Evolutionary conservation across 1,139 yeast species (phyloP).

Genomic region (Yarrowia galli): DNA sequence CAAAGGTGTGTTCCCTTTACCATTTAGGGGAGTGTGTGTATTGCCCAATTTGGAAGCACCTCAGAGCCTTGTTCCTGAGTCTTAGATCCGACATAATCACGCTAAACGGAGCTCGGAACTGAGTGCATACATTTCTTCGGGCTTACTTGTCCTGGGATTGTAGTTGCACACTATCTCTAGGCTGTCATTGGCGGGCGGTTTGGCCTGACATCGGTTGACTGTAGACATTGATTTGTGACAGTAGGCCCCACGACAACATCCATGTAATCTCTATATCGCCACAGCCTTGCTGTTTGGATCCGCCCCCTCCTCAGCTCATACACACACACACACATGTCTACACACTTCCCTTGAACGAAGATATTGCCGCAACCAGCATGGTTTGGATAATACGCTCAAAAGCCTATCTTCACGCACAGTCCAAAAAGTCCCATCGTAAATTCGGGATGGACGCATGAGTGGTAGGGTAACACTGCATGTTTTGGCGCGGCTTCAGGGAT

Average conservation of each 20-base stretch:
- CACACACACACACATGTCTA: slow-evolving; percentile 19
- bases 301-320: background rate
- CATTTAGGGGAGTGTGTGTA: slow-evolving; percentile 28
- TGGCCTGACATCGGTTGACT: no score
- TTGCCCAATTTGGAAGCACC: slow-evolving; percentile 32
- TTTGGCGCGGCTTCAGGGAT: slow-evolving; percentile 32
- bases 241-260: no score
- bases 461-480: slow-evolving; percentile 37
- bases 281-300: slow-evolving; percentile 10
- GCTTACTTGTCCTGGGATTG: background rate
- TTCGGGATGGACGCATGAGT: slow-evolving; percentile 12
- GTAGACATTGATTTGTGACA: no score
- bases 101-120: slow-evolving; percentile 37
- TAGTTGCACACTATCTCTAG: background rate
- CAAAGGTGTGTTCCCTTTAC: slow-evolving; percentile 25
- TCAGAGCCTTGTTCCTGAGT: slow-evolving; percentile 38
- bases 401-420: slow-evolving; percentile 20
- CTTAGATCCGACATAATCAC: slow-evolving; percentile 37
- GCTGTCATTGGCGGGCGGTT: slow-evolving; percentile 10
- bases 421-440: slow-evolving; percentile 25
- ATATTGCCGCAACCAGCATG: slow-evolving; percentile 38
- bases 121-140: slow-evolving; percentile 32
- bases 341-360: slow-evolving; percentile 26
- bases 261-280: background rate
- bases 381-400: slow-evolving; percentile 33